Conservation (phyloP, 2,329 filamentous ascomycete species). For the Fusarium nanum region DNA sequence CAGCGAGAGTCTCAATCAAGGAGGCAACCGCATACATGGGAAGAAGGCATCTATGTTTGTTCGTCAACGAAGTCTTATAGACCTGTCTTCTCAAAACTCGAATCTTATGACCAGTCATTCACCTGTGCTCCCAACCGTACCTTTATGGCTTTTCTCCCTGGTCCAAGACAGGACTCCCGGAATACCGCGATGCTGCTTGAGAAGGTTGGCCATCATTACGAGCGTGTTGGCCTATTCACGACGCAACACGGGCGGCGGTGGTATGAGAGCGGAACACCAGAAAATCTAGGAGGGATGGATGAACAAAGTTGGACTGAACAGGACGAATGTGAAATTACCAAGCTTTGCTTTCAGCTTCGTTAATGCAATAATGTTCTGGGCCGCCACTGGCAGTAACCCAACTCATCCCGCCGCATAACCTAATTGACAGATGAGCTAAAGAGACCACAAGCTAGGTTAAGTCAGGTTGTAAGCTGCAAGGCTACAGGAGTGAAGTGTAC, state of each 20-base stretch:
- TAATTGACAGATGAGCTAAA: not conserved
- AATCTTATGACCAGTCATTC: not conserved
- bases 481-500: not conserved
- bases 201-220: not conserved
- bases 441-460: not conserved
- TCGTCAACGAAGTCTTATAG: not conserved
- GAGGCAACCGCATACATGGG: rapidly evolving
- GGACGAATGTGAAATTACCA: not conserved
- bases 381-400: too few relatives aligned
- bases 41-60: not conserved
- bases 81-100: not conserved
- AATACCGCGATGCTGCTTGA: not conserved
- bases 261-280: not conserved
- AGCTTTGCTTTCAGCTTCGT: not conserved
- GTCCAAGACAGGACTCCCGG: rapidly evolving
- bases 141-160: not conserved
- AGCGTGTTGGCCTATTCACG: not conserved
- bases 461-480: not conserved
- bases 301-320: not conserved
- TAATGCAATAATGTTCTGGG: not conserved
- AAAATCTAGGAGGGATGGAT: not conserved
- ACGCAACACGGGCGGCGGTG: too few relatives aligned
- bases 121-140: not conserved
- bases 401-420: too few relatives aligned
- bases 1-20: not conserved